A percentile compares a stretch with the other conserved stretches of the same genome.
These are phyloP conservation scores for Kodamaea jinghongensis DNA, from an alignment of 805 yeast genomes.

Conservation along the genomic window DNA sequence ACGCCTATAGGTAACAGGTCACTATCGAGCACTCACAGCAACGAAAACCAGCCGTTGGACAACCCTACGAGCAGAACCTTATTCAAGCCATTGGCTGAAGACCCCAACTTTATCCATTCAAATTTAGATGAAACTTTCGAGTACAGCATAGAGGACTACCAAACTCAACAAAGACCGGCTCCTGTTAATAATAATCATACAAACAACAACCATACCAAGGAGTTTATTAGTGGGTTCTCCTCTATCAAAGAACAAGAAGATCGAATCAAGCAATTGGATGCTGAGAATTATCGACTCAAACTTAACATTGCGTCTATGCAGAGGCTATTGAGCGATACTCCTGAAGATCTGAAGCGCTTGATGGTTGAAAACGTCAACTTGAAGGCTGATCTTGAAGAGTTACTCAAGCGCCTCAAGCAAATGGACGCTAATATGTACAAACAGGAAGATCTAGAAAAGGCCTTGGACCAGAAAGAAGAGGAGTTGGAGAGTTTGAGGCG, in stretches of 20 bases:
- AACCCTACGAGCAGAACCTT: conserved; percentile 9
- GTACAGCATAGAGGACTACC: no score
- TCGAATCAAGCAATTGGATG: conserved; percentile 16
- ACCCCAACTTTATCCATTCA: conserved; percentile 7
- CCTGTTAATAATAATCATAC: no score
- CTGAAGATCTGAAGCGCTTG: conserved; percentile 20
- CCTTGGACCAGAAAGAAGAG: not conserved
- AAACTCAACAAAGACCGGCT: no score
- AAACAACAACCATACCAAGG: not conserved
- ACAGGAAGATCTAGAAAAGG: not conserved
- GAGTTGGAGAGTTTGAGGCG: not conserved
- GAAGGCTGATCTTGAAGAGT: conserved; percentile 8
- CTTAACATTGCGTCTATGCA: conserved; percentile 25
- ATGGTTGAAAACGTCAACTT: conserved; percentile 20
- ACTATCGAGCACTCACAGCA: conserved; percentile 3
- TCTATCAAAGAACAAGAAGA: conserved; percentile 24
- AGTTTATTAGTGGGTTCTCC: conserved; percentile 11
- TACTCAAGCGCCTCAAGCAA: conserved; percentile 3
- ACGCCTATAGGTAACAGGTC: conserved; percentile 25
- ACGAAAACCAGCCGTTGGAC: conserved; percentile 1
- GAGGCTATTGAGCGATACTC: conserved; percentile 20
- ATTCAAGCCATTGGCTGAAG: conserved; percentile 11
- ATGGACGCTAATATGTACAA: not conserved
- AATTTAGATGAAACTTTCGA: conserved; percentile 9
- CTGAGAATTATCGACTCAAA: conserved; percentile 25